phyloP scores from a whole-genome alignment of 805 yeast species.

The Sugiyamaella qingdaonensis region DNA sequence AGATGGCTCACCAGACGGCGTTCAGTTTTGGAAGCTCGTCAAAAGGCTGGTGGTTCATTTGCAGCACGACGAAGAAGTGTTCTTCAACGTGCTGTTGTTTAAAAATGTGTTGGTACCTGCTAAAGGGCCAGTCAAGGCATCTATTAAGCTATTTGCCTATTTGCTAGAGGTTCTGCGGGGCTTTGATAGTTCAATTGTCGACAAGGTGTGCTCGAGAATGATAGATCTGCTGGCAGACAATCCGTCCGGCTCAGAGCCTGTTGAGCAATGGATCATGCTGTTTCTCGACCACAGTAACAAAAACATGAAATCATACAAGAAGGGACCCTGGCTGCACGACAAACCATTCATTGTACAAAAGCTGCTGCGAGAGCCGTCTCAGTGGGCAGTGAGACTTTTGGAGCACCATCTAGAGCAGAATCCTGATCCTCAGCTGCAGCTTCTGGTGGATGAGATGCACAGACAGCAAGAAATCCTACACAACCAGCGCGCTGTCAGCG shows the following conservation, averaged over 20 bases:
- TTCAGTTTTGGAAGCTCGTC: slow-evolving; percentile 42
- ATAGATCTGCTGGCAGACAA: slow-evolving; percentile 9
- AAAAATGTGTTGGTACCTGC: slow-evolving; percentile 35
- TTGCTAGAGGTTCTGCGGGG: neutral
- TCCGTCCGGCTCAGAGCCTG: neutral
- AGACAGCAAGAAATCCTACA: neutral
- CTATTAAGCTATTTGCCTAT: neutral
- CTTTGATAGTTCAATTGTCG: neutral
- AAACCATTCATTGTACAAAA: neutral
- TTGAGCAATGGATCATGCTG: slow-evolving; percentile 10
- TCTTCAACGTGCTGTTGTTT: slow-evolving; percentile 30
- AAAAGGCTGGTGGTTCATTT: slow-evolving; percentile 23
- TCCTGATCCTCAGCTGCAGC: neutral
- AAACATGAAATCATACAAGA: neutral
- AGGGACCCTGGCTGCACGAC: slow-evolving; percentile 2
- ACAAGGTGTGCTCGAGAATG: slow-evolving; percentile 19
- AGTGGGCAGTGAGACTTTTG: slow-evolving; percentile 12
- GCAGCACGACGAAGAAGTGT: slow-evolving; percentile 18
- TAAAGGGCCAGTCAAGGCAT: neutral
- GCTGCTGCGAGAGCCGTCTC: slow-evolving; percentile 4
- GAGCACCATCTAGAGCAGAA: slow-evolving; percentile 1
- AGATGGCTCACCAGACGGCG: slow-evolving; percentile 41
- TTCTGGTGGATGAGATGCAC: slow-evolving; percentile 11
- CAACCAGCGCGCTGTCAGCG: neutral
- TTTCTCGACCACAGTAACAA: neutral